Conservation (phyloP, 116 monocot genomes). For the Dioscorea cayenensis region DNA sequence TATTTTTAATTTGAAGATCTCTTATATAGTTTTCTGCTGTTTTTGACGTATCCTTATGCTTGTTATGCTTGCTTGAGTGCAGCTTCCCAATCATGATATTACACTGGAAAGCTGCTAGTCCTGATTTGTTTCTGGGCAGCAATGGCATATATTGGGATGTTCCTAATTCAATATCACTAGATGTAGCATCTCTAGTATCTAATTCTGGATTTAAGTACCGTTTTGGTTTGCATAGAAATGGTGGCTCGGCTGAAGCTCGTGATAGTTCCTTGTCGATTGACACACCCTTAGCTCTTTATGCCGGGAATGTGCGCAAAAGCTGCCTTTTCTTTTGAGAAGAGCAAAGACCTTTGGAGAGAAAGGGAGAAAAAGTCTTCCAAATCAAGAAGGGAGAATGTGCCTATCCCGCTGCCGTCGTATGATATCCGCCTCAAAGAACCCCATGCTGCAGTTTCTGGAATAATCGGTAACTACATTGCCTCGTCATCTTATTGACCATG, state of each 20-base stretch:
- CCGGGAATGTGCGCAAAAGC: constrained; percentile 80
- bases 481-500: neutral
- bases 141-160: constrained; percentile 80
- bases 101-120: constrained; percentile 77
- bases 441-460: constrained; percentile 75
- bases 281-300: constrained; percentile 47
- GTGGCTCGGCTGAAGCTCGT: constrained; percentile 48
- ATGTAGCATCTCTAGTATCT: constrained; percentile 55
- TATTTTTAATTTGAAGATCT: neutral
- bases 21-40: neutral
- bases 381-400: constrained; percentile 12
- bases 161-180: constrained; percentile 55
- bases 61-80: constrained; percentile 5
- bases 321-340: constrained; percentile 76
- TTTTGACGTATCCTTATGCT: neutral
- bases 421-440: constrained; percentile 65
- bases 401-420: constrained; percentile 42
- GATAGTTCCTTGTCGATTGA: constrained; percentile 22
- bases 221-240: constrained; percentile 70
- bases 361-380: constrained; percentile 21
- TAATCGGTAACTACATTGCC: constrained; percentile 40
- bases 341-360: constrained; percentile 66
- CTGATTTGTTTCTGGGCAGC: constrained; percentile 58
- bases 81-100: constrained; percentile 82
- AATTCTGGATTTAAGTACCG: constrained; percentile 70